A percentile compares a stretch with the other conserved stretches of the same genome.
These are phyloP conservation scores for Tetrapisispora pingtungensis DNA, from an alignment of 805 yeast species.

Conservation along the genomic window DNA sequence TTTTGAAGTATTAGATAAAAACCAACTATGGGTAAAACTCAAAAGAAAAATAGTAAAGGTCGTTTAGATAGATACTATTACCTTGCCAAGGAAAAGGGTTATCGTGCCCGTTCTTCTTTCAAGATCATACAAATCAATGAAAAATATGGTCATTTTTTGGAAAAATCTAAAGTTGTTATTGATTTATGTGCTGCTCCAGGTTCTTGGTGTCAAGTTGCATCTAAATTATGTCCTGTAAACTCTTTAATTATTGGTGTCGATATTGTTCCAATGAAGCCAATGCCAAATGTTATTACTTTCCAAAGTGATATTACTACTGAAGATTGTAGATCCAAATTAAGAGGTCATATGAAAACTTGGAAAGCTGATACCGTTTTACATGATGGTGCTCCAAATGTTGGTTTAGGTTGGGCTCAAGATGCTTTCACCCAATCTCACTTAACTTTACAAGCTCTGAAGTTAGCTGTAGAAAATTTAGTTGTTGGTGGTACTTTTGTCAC, in stretches of 20 bases:
- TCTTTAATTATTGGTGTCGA: slow-evolving; percentile 97
- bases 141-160: slow-evolving; percentile 90
- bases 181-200: slow-evolving; percentile 99
- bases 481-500: slow-evolving; percentile 95
- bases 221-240: slow-evolving; percentile 83
- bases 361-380: slow-evolving; percentile 96
- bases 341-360: slow-evolving; percentile 98
- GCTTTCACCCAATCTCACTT: slow-evolving; percentile 97
- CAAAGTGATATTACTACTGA: slow-evolving; percentile 97
- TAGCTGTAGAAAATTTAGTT: slow-evolving; percentile 85
- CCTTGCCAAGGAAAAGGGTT: slow-evolving; percentile 95
- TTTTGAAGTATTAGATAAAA: background rate
- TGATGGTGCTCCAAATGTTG: slow-evolving; percentile 99
- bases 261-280: slow-evolving; percentile 92
- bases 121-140: slow-evolving; percentile 91
- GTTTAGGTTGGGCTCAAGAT: slow-evolving; percentile 99
- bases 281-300: slow-evolving; percentile 89
- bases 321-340: slow-evolving; percentile 86
- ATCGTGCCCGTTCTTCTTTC: slow-evolving; percentile 97
- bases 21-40: slow-evolving; percentile 69
- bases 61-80: slow-evolving; percentile 96
- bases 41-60: slow-evolving; percentile 94
- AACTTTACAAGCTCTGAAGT: slow-evolving; percentile 82
- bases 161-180: slow-evolving; percentile 88
- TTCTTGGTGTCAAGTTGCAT: slow-evolving; percentile 99